Percentiles rank a stretch among this genome's conserved stretches.
Evolutionary conservation across 2,329 filamentous ascomycete genomes (phyloP).

Genomic region (Fusarium algeriense): DNA sequence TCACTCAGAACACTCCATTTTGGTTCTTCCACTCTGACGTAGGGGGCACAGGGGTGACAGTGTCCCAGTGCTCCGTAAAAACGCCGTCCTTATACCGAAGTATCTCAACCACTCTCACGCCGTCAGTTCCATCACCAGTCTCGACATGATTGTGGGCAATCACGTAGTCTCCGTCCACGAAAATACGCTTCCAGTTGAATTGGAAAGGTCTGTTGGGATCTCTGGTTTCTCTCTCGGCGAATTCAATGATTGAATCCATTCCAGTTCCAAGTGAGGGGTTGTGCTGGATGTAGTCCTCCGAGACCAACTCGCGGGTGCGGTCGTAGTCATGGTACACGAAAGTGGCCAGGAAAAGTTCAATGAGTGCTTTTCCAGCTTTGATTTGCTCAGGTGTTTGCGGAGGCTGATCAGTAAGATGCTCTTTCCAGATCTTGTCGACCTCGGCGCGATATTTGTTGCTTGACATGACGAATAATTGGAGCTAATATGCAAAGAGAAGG

Average conservation of each 20-base stretch:
- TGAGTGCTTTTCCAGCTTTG: neutral
- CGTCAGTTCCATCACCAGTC: neutral
- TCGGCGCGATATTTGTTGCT: neutral
- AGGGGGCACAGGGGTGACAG: neutral
- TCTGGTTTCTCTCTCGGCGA: neutral
- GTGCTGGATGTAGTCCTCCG: neutral
- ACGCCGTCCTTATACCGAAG: neutral
- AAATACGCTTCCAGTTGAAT: neutral
- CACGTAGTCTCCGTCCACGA: neutral
- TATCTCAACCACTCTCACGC: neutral
- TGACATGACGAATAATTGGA: neutral
- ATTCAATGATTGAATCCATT: neutral
- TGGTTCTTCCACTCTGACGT: neutral
- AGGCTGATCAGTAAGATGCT: neutral
- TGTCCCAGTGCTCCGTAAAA: neutral
- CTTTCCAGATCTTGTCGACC: neutral
- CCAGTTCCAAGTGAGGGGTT: neutral
- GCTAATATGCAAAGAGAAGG: neutral
- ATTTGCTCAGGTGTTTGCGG: neutral
- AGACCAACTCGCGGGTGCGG: neutral
- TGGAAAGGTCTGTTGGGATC: neutral
- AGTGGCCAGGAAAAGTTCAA: neutral
- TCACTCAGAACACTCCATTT: neutral
- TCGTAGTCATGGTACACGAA: neutral
- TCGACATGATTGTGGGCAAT: neutral